These are phyloP conservation scores for Pythium utonaiense DNA, from an alignment of 352 stramenopile genomes.

Conservation along the genomic window DNA sequence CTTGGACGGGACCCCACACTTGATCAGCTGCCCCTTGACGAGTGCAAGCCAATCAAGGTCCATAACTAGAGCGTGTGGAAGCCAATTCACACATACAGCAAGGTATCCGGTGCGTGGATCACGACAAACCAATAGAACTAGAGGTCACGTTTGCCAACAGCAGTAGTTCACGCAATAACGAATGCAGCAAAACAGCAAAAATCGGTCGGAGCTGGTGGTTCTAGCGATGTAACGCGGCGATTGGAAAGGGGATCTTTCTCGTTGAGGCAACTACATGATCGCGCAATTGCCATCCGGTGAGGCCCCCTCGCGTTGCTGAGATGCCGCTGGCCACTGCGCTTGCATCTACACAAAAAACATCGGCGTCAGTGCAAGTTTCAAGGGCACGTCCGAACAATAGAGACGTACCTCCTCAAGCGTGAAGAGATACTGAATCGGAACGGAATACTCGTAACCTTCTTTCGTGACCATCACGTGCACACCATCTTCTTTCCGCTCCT, in stretches of 20 bases:
- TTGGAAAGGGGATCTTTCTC: background rate
- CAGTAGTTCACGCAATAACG: background rate
- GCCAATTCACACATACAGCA: background rate
- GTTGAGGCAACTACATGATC: background rate
- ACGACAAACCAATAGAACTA: background rate
- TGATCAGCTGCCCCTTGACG: background rate
- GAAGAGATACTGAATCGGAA: constrained; percentile 13
- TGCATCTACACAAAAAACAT: background rate
- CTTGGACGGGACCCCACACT: constrained; percentile 8
- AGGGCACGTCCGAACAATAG: too few relatives aligned
- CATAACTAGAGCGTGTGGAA: background rate
- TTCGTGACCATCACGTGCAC: constrained; percentile 17
- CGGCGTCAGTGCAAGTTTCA: background rate
- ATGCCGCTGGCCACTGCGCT: background rate
- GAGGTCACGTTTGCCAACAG: background rate
- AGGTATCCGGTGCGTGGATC: too few relatives aligned
- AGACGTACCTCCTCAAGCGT: constrained; percentile 18
- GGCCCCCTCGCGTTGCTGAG: background rate
- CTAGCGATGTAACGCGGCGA: background rate
- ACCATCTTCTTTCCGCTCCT: constrained; percentile 2
- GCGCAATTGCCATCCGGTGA: background rate
- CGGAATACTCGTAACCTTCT: constrained; percentile 8
- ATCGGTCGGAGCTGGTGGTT: background rate
- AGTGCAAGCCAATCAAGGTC: background rate
- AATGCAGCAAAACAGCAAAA: background rate